phyloP scores from a whole-genome alignment of 139 green algal species.

The Trebouxia sp. region DNA sequence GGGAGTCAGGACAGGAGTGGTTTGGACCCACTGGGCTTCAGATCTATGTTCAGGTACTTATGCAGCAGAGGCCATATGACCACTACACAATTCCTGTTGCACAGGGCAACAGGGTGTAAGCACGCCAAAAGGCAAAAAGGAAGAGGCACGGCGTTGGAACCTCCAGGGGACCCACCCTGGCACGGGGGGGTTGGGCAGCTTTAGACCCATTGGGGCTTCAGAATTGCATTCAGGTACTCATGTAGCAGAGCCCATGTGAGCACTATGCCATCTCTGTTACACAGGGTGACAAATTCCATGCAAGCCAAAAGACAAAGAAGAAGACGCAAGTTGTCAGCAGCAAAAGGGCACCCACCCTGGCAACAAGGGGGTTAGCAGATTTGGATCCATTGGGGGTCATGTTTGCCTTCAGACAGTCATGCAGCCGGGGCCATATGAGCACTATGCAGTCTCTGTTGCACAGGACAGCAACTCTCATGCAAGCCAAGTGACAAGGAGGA shows the following conservation, averaged over 20 bases:
- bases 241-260: no score
- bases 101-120: conserved; percentile 81
- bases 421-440: conserved; percentile 81
- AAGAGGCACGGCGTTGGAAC: no score
- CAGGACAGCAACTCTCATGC: conserved; percentile 83
- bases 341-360: background rate
- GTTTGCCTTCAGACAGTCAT: conserved; percentile 64
- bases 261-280: no score
- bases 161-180: no score
- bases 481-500: no score
- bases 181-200: no score
- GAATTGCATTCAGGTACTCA: no score
- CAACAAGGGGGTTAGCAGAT: background rate
- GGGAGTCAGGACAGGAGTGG: background rate
- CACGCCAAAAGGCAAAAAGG: no score
- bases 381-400: background rate
- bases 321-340: no score
- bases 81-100: conserved; percentile 85
- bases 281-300: no score
- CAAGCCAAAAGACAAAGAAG: no score
- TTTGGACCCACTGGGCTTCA: background rate
- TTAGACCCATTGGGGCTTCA: no score
- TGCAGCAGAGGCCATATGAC: conserved; percentile 83
- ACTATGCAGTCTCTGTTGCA: conserved; percentile 86
- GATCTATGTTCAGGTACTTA: conserved; percentile 60